Conservation (phyloP, 495 filamentous ascomycete genomes). For the Venustampulla echinocandica region DNA sequence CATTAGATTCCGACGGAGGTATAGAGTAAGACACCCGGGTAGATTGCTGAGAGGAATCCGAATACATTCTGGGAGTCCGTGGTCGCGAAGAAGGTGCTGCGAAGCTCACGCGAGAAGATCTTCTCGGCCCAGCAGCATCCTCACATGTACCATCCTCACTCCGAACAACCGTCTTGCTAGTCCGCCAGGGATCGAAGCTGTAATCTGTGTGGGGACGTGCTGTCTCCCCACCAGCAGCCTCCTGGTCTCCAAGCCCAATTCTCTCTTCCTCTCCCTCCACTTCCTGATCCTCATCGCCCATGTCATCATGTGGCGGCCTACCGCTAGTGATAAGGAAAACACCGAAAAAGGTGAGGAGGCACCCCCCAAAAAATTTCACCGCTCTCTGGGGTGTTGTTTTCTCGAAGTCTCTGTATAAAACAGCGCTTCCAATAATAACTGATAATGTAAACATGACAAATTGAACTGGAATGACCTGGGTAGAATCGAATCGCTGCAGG, state of each 20-base stretch:
- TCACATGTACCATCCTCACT: constrained; percentile 9
- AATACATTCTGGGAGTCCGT: constrained; percentile 9
- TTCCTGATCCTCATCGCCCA: constrained; percentile 42
- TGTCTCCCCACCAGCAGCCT: constrained; percentile 8
- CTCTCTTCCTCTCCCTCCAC: constrained; percentile 39
- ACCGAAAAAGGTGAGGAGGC: constrained; percentile 81
- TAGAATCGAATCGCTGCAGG: constrained; percentile 89
- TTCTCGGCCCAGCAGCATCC: constrained; percentile 8
- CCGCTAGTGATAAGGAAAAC: constrained; percentile 88
- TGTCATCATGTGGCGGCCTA: constrained; percentile 35
- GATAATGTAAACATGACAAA: constrained; percentile 95
- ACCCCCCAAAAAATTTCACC: constrained; percentile 80
- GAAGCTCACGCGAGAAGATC: constrained; percentile 22
- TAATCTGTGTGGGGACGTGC: background rate
- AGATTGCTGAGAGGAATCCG: constrained; percentile 12
- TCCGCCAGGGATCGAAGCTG: background rate
- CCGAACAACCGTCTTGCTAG: background rate
- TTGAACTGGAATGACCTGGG: constrained; percentile 92
- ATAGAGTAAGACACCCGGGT: constrained; percentile 3
- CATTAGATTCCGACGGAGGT: constrained; percentile 3
- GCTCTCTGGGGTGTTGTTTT: constrained; percentile 60
- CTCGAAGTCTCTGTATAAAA: constrained; percentile 91
- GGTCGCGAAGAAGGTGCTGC: constrained; percentile 6
- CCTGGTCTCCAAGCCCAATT: constrained; percentile 28
- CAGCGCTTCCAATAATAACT: constrained; percentile 86